These are phyloP conservation scores for Phlebopus sp. DNA, from an alignment of 1,284 basidiomycete genomes.

Conservation along the genomic window DNA sequence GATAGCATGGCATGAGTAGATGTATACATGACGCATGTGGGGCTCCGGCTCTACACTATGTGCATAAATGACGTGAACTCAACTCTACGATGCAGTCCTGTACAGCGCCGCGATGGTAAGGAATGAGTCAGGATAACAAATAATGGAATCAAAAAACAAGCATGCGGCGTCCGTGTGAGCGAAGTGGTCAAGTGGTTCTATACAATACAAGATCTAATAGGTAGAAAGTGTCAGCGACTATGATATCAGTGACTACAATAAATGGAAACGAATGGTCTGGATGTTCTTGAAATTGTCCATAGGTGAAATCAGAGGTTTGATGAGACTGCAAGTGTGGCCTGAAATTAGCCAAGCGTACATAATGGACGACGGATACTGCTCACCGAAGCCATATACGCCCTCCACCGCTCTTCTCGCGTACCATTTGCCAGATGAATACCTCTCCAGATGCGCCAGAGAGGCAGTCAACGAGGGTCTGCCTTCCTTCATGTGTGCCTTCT, in stretches of 20 bases:
- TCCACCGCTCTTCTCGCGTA: slow-evolving; percentile 56
- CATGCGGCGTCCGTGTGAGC: slow-evolving; percentile 14
- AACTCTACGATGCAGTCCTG: slow-evolving; percentile 2
- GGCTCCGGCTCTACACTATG: neutral
- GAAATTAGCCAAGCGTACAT: slow-evolving; percentile 3
- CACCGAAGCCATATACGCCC: slow-evolving; percentile 66
- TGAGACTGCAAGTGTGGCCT: slow-evolving; percentile 12
- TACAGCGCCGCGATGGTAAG: neutral
- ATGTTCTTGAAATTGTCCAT: slow-evolving; percentile 23
- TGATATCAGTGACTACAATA: slow-evolving; percentile 16
- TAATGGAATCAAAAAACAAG: slow-evolving; percentile 8
- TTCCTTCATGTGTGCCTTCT: slow-evolving; percentile 69
- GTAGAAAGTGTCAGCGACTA: slow-evolving; percentile 12
- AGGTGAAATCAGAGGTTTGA: slow-evolving; percentile 21
- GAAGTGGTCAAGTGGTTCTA: slow-evolving; percentile 7
- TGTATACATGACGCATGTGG: neutral
- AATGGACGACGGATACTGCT: slow-evolving; percentile 17
- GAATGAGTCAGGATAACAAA: neutral
- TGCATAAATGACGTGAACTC: neutral
- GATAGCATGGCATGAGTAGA: neutral
- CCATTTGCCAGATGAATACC: slow-evolving; percentile 53
- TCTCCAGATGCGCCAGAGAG: slow-evolving; percentile 39
- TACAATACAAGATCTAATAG: slow-evolving; percentile 19
- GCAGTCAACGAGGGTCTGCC: slow-evolving; percentile 52
- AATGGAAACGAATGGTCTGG: slow-evolving; percentile 18